Conservation (phyloP, 2,329 filamentous ascomycete genomes). For the Zasmidium citrigriseum region DNA sequence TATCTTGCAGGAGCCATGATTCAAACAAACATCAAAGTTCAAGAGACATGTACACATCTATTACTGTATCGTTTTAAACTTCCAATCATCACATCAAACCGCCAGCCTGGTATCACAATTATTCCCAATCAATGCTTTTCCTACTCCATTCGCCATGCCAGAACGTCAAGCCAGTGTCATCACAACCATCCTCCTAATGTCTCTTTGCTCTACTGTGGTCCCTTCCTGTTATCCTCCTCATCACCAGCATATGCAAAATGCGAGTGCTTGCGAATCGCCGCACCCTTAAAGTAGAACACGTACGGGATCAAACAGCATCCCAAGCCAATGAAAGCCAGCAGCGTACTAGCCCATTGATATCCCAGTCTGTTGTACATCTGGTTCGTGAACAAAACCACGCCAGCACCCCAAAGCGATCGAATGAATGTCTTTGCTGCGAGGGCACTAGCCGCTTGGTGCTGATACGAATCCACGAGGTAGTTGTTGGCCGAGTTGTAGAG, state of each 20-base stretch:
- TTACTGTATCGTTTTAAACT: too few relatives aligned
- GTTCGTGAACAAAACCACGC: constrained; percentile 31
- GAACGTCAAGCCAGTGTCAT: too few relatives aligned
- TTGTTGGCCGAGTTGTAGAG: constrained; percentile 42
- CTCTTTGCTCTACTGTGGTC: constrained; percentile 15
- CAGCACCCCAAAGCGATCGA: constrained; percentile 20
- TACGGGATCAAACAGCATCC: constrained; percentile 48
- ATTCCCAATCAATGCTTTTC: too few relatives aligned
- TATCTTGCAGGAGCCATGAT: too few relatives aligned
- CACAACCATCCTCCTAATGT: too few relatives aligned
- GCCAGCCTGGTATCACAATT: too few relatives aligned
- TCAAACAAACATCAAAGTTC: too few relatives aligned
- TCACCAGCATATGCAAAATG: constrained; percentile 70
- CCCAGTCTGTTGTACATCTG: constrained; percentile 45
- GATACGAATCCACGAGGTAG: constrained; percentile 63
- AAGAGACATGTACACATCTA: too few relatives aligned
- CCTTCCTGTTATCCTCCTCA: constrained; percentile 44
- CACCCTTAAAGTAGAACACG: constrained; percentile 77
- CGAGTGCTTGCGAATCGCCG: constrained; percentile 66
- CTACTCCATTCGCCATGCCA: too few relatives aligned
- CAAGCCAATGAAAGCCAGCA: constrained; percentile 46
- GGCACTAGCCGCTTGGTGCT: constrained; percentile 64
- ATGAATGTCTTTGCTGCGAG: constrained; percentile 38
- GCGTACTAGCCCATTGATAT: constrained; percentile 48
- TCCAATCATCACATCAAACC: too few relatives aligned